phyloP scores from a whole-genome alignment of 768 basidiomycete species.

The Boletales sp. region DNA sequence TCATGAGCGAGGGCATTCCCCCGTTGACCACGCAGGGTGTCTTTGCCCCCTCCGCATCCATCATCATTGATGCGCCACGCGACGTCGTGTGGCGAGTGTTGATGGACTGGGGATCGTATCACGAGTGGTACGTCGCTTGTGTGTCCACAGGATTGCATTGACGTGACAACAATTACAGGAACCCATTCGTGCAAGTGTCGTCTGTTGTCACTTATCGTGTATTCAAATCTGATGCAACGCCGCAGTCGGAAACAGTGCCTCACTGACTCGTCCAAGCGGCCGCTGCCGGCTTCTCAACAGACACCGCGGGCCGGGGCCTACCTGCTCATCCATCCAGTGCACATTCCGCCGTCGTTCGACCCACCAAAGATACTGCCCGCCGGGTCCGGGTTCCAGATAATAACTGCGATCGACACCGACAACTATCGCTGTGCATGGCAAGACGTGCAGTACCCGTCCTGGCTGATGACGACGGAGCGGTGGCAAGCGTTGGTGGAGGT shows the following conservation, averaged over 20 bases:
- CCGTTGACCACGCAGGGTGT: slow-evolving; percentile 40
- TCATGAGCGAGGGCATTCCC: slow-evolving; percentile 30
- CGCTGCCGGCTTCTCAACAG: slow-evolving; percentile 41
- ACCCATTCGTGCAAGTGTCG: slow-evolving; percentile 58
- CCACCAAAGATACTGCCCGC: slow-evolving; percentile 32
- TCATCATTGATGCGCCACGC: slow-evolving; percentile 56
- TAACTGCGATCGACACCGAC: slow-evolving; percentile 50
- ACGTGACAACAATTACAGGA: slow-evolving; percentile 40
- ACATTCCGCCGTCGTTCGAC: slow-evolving; percentile 59
- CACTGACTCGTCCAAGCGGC: slow-evolving; percentile 39
- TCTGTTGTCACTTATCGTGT: background rate
- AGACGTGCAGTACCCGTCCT: slow-evolving; percentile 37
- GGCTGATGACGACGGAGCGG: slow-evolving; percentile 51
- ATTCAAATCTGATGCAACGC: background rate
- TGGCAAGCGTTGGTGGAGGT: slow-evolving; percentile 58
- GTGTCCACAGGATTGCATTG: background rate
- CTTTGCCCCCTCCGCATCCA: slow-evolving; percentile 44
- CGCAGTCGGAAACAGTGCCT: slow-evolving; percentile 48
- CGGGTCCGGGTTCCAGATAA: slow-evolving; percentile 39
- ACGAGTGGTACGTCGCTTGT: slow-evolving; percentile 48
- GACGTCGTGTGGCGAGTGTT: slow-evolving; percentile 61
- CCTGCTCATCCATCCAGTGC: slow-evolving; percentile 46
- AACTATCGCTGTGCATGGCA: slow-evolving; percentile 59
- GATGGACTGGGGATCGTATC: slow-evolving; percentile 58
- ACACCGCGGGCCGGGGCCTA: slow-evolving; percentile 46